Evolutionary conservation across 768 basidiomycete genomes (phyloP).

Genomic region (Tylopilus sp.): DNA sequence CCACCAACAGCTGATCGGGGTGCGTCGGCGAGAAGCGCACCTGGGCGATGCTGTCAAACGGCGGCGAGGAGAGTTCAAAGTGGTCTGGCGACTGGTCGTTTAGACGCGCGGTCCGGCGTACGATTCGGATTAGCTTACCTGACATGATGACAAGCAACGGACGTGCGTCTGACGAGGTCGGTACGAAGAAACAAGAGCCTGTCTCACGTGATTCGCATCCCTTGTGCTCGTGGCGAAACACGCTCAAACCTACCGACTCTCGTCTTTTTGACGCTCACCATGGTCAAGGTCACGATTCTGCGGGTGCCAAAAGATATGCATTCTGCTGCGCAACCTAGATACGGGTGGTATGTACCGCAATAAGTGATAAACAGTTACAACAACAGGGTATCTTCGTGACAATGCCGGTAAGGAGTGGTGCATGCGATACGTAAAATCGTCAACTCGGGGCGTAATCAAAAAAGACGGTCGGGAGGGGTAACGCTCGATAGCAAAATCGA

Average conservation of each 20-base stretch:
- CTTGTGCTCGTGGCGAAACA: not conserved
- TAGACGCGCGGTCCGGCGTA: not conserved
- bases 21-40: slow-evolving; percentile 78
- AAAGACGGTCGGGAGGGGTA: slow-evolving; percentile 10
- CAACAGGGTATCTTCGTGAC: slow-evolving; percentile 37
- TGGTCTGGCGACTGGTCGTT: slow-evolving; percentile 25
- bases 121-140: slow-evolving; percentile 2
- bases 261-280: not conserved
- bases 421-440: slow-evolving; percentile 31
- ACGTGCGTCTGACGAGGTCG: too few relatives aligned
- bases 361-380: slow-evolving; percentile 27
- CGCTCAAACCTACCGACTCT: not conserved
- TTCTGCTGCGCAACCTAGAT: slow-evolving; percentile 36
- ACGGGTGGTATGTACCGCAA: slow-evolving; percentile 25
- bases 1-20: slow-evolving; percentile 75
- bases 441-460: slow-evolving; percentile 27
- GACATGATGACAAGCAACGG: slow-evolving; percentile 7
- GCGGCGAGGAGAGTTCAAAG: slow-evolving; percentile 57
- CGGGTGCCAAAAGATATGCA: slow-evolving; percentile 33
- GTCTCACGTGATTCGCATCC: too few relatives aligned
- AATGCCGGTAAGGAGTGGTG: slow-evolving; percentile 18
- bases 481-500: slow-evolving; percentile 17
- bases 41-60: slow-evolving; percentile 82
- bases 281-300: not conserved
- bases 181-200: too few relatives aligned